phyloP scores from a whole-genome alignment of 441 rosid species.

The Mallotus repandus region DNA sequence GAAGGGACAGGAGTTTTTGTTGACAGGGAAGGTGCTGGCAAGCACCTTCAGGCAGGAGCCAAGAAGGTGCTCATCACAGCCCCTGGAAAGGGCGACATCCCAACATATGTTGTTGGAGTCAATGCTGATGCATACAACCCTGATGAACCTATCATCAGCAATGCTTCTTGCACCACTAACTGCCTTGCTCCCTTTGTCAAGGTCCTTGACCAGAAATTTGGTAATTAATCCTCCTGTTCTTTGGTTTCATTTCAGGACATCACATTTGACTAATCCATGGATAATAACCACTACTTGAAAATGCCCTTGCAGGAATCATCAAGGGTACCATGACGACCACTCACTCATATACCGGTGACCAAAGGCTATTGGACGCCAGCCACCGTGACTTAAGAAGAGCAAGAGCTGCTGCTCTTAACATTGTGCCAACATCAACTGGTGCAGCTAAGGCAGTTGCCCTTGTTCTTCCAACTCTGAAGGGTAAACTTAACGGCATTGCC shows the following conservation, averaged over 20 bases:
- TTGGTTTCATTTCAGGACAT: no score
- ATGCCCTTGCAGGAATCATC: conserved; percentile 65
- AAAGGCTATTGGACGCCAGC: conserved; percentile 87
- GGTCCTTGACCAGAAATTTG: conserved; percentile 95
- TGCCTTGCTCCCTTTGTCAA: conserved; percentile 98
- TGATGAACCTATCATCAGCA: conserved; percentile 84
- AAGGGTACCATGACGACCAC: conserved; percentile 97
- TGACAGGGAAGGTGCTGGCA: conserved; percentile 95
- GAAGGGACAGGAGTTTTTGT: conserved; percentile 99
- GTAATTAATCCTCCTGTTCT: conserved; percentile 33
- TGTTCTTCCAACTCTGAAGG: conserved; percentile 86
- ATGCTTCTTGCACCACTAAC: conserved; percentile 97
- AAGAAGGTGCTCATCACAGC: conserved; percentile 96
- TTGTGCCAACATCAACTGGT: conserved; percentile 92
- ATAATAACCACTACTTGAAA: background rate
- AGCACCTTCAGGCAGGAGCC: conserved; percentile 91
- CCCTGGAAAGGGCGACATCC: conserved; percentile 97
- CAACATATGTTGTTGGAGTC: conserved; percentile 92
- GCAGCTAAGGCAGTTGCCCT: conserved; percentile 98
- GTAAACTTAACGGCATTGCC: conserved; percentile 91
- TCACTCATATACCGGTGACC: conserved; percentile 97
- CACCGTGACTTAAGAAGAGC: conserved; percentile 97
- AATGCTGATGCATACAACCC: conserved; percentile 74
- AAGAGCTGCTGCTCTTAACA: conserved; percentile 90
- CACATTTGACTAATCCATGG: background rate